Evolutionary conservation across 1,284 basidiomycete species (phyloP).

Genomic region (Pisolithus thermaeus): DNA sequence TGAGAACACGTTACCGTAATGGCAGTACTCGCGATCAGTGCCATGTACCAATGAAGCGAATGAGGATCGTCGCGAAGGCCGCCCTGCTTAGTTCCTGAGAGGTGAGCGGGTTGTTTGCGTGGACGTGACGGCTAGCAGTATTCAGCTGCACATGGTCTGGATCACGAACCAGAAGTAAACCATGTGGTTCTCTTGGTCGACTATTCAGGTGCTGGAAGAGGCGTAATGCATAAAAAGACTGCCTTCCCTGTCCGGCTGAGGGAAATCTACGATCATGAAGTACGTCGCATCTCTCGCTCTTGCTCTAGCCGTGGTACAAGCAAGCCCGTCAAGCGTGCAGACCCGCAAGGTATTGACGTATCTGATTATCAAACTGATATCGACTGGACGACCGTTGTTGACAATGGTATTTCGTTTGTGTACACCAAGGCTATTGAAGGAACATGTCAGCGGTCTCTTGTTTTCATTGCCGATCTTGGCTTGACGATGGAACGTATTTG

Average conservation of each 20-base stretch:
- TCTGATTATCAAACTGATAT: constrained; percentile 49
- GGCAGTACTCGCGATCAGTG: too few species aligned
- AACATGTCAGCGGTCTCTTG: constrained; percentile 34
- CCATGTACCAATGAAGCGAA: too few species aligned
- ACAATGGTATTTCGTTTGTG: constrained; percentile 55
- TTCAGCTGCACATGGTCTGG: too few species aligned
- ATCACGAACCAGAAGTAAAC: too few species aligned
- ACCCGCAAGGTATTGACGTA: constrained; percentile 50
- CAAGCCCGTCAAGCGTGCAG: constrained; percentile 28
- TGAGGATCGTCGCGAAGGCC: too few species aligned
- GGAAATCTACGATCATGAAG: constrained; percentile 13
- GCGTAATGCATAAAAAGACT: too few species aligned
- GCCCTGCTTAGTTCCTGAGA: too few species aligned
- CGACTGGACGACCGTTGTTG: constrained; percentile 48
- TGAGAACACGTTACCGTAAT: too few species aligned
- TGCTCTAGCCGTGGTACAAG: constrained; percentile 11
- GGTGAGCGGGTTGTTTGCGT: too few species aligned
- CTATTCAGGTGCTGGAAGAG: too few species aligned
- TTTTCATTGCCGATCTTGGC: neutral
- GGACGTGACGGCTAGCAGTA: too few species aligned
- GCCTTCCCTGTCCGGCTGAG: neutral
- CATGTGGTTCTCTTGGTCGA: too few species aligned
- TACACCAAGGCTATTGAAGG: constrained; percentile 73
- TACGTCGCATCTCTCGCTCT: constrained; percentile 9
- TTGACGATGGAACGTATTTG: neutral